Base-by-base conservation (phyloP, 352 stramenopile species). In the Pythium dissimile region DNA sequence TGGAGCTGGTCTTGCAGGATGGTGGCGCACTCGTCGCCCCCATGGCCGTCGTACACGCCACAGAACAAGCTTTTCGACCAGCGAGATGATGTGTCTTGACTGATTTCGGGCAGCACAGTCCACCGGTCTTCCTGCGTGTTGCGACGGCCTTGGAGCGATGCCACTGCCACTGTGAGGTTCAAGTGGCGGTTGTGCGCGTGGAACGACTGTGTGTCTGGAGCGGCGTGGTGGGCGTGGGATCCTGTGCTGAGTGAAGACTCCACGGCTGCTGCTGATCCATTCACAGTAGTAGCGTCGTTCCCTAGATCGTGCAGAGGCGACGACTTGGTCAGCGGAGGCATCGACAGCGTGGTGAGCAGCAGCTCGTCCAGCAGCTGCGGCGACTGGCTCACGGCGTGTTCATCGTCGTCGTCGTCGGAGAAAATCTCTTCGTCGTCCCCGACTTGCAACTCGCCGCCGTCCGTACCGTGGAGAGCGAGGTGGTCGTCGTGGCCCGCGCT, bases 31-130 rank as follows among this genome's bases (percentile, higher is more conserved):
- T 84, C 80, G 15, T 89, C 76, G 8, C 87, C 88, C 1, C 79
- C 79, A 21, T 96, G 88, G 21, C 87, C 87, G 48, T 96, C 87
- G 66, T 92, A 96, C 20, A 96, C 39, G 0, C 77, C 88, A 15
- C 90, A 66, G 47, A 89, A 94, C 9, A 78, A 65, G 15, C 54
- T 77, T 20, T 45, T 37, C 1, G 38, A 20, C 27, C 47, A 72
- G 4, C 64, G 50, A 2, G 64, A 20, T 23, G 54, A 64, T 16
- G 27, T 38, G 1, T 46, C 31, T 1, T 4, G 9, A 5, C 61
- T 54, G 18, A 92, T 65, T 12, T 62, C 46, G 21, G 79, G 72
- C 10, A 91, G 53, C 3, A 87, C 72, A 0, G 81, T 71, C 73
- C 77, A 91, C 10, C 77, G 76, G 31, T 92, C 83, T 69, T 92